Conservation (phyloP, 2,329 filamentous ascomycete genomes). For the Chrysosphaeria jannelii region DNA sequence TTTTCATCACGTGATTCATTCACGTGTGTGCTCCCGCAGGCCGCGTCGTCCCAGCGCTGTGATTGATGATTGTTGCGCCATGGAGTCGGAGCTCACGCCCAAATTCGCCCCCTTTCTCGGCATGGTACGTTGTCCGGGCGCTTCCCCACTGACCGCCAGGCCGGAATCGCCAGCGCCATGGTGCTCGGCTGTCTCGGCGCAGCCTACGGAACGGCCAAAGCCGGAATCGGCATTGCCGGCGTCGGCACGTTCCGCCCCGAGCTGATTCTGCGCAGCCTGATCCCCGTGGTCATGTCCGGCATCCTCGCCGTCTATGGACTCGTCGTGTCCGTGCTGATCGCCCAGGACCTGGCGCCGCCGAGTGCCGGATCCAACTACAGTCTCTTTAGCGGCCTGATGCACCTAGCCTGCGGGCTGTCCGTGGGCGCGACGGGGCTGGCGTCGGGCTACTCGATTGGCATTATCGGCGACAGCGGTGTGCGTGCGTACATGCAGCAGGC, state of each 20-base stretch:
- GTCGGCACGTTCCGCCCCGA: constrained; percentile 64
- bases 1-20: no score
- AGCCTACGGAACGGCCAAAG: constrained; percentile 68
- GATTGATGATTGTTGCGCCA: no score
- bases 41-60: no score
- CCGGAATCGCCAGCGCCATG: constrained; percentile 55
- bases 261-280: constrained; percentile 31
- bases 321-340: constrained; percentile 87
- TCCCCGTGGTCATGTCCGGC: constrained; percentile 91
- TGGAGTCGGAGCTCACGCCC: constrained; percentile 30
- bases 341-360: constrained; percentile 56
- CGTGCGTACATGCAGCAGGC: constrained; percentile 91
- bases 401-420: constrained; percentile 66
- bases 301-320: constrained; percentile 96
- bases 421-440: constrained; percentile 82
- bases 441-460: constrained; percentile 84
- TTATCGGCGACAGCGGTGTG: constrained; percentile 83
- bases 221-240: constrained; percentile 63
- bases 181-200: constrained; percentile 64
- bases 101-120: constrained; percentile 72
- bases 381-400: constrained; percentile 81
- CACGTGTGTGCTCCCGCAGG: no score
- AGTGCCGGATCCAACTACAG: constrained; percentile 31
- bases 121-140: constrained; percentile 45
- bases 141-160: constrained; percentile 16